Base-by-base conservation (phyloP, 169 alveolate species). In the Plasmodium relictum region DNA sequence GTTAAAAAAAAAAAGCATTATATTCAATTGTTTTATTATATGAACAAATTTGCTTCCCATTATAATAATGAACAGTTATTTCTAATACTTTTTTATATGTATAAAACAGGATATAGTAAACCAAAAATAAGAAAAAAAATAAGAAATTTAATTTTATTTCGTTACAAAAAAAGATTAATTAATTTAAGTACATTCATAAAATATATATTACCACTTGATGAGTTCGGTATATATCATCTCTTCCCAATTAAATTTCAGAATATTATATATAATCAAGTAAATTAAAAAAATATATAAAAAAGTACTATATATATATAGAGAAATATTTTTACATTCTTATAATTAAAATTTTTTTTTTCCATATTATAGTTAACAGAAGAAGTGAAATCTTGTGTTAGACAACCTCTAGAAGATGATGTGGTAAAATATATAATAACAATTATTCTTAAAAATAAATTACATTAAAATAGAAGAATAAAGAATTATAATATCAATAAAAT, bases 31-130 rank as follows among this genome's bases (percentile, higher is more conserved):
- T 83, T 83, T 68, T 66, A 83, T 83, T 63, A 83, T 62, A 83
- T 83, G 80, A 83, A 83, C 54, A 83, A 62, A 24, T 61, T 24
- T 52, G 91, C 91, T 6, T 14, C 41, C 6, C 48, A 26, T 31
- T 83, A 68, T 48, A 66, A 24, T 52, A 37, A n/a, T 39, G 91
- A 83, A 37, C 80, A 83, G 31, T 61, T 83, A 22, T 66, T 83
- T 42, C 18, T 69, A 37, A 83, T 83, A 54, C 91, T 83, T 10
- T 83, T 68, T 66, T 83, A 83, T 72, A 83, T 83, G 91, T 83
- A 83, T 72, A 83, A 71, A 66, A 83, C 91, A 66, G 91, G 91
- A 18, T 83, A 68, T 68, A 83, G 91, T 62, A 83, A 83, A 62
- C 91, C 91, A 68, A 83, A 83, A 71, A 83, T 83, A 37, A 50